Evolutionary conservation across 2,329 filamentous ascomycete species (phyloP).

Genomic region (Thyridium curvatum): DNA sequence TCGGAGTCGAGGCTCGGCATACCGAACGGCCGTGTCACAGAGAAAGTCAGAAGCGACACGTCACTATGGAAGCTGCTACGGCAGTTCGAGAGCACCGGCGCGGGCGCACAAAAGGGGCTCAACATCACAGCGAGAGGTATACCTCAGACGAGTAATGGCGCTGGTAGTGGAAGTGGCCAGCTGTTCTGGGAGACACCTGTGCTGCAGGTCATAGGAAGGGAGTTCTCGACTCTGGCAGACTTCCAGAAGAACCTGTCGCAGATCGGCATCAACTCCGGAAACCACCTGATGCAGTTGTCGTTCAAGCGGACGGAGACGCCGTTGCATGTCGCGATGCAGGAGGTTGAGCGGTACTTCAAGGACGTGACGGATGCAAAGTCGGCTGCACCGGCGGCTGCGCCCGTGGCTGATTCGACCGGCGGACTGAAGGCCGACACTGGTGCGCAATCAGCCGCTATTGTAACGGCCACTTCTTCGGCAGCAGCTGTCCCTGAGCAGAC

Average conservation of each 20-base stretch:
- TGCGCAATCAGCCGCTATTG: background rate
- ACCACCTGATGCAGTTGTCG: constrained; percentile 67
- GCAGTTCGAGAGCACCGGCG: constrained; percentile 76
- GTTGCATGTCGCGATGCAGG: constrained; percentile 75
- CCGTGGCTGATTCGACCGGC: constrained; percentile 1
- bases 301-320: constrained; percentile 74
- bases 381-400: constrained; percentile 6
- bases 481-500: constrained; percentile 8
- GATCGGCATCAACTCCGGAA: constrained; percentile 81
- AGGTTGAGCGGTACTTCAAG: constrained; percentile 73
- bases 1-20: constrained; percentile 54
- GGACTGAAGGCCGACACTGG: background rate
- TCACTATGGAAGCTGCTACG: constrained; percentile 86
- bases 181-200: constrained; percentile 85
- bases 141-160: constrained; percentile 51
- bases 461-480: constrained; percentile 2
- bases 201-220: constrained; percentile 75
- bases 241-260: constrained; percentile 86
- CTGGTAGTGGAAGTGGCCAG: constrained; percentile 59
- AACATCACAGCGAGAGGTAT: constrained; percentile 82
- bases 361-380: constrained; percentile 25
- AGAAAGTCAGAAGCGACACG: constrained; percentile 84
- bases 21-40: constrained; percentile 62
- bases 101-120: constrained; percentile 52
- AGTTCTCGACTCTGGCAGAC: constrained; percentile 69